phyloP scores from a whole-genome alignment of 1,284 basidiomycete genomes.

The Puccinia coronata region DNA sequence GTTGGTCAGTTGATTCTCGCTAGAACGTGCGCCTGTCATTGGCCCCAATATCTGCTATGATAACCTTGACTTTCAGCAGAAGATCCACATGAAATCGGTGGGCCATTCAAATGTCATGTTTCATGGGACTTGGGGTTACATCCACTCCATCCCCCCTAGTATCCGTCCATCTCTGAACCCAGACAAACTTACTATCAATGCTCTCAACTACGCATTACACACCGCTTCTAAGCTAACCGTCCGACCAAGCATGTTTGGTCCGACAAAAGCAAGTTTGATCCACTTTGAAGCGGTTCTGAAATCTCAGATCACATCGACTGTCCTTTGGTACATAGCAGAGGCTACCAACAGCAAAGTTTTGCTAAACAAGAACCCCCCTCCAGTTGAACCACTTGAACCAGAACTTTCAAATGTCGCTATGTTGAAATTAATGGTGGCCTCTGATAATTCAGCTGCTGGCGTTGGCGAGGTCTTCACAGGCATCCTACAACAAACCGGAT shows the following conservation, averaged over 20 bases:
- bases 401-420: not conserved
- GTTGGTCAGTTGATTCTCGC: not conserved
- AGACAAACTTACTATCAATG: not conserved
- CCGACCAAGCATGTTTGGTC: not conserved
- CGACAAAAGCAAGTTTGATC: not conserved
- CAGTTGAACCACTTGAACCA: not conserved
- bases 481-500: not conserved
- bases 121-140: constrained; percentile 10
- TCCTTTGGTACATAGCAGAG: not conserved
- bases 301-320: too few relatives aligned
- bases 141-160: not conserved
- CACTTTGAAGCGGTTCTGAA: not conserved
- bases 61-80: constrained; percentile 3
- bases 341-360: not conserved
- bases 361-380: not conserved
- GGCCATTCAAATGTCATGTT: not conserved
- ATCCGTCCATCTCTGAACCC: not conserved
- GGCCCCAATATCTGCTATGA: not conserved
- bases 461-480: not conserved
- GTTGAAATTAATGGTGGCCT: constrained; percentile 16
- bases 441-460: not conserved
- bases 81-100: not conserved
- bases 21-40: not conserved
- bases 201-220: not conserved
- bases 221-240: not conserved